phyloP scores from a whole-genome alignment of 1,139 yeast species.

The Debaryomyces udenii region DNA sequence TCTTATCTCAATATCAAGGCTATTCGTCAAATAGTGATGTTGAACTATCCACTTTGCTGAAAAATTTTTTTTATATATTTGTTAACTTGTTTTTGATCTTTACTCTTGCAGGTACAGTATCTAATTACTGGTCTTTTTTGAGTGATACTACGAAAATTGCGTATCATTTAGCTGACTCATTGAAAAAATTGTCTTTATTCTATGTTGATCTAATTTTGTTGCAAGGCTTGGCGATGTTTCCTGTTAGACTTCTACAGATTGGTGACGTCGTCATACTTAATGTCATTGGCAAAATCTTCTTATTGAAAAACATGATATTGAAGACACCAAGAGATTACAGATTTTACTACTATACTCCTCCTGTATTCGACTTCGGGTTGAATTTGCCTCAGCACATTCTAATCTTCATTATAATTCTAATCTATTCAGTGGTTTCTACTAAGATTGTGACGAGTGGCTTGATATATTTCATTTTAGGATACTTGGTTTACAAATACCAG shows the following conservation, averaged over 20 bases:
- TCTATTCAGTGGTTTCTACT: constrained; percentile 68
- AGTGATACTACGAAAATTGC: constrained; percentile 79
- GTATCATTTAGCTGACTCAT: constrained; percentile 68
- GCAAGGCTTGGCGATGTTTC: constrained; percentile 80
- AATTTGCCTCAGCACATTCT: constrained; percentile 67
- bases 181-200: constrained; percentile 68
- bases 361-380: constrained; percentile 66
- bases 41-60: constrained; percentile 72
- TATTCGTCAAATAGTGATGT: constrained; percentile 75
- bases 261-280: constrained; percentile 45
- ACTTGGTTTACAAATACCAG: constrained; percentile 68
- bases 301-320: constrained; percentile 46
- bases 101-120: constrained; percentile 79
- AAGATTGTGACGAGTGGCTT: constrained; percentile 66
- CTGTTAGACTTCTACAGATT: constrained; percentile 66
- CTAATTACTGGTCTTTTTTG: constrained; percentile 73
- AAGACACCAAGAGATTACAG: constrained; percentile 66
- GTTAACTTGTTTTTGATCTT: constrained; percentile 78
- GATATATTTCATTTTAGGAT: constrained; percentile 62
- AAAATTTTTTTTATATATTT: constrained; percentile 77
- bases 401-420: constrained; percentile 62
- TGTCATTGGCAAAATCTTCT: constrained; percentile 63
- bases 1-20: constrained; percentile 69
- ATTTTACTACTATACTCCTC: constrained; percentile 65
- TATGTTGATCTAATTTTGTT: constrained; percentile 74